Conservation (phyloP, 495 filamentous ascomycete species). For the Aspergillus haitiensis region DNA sequence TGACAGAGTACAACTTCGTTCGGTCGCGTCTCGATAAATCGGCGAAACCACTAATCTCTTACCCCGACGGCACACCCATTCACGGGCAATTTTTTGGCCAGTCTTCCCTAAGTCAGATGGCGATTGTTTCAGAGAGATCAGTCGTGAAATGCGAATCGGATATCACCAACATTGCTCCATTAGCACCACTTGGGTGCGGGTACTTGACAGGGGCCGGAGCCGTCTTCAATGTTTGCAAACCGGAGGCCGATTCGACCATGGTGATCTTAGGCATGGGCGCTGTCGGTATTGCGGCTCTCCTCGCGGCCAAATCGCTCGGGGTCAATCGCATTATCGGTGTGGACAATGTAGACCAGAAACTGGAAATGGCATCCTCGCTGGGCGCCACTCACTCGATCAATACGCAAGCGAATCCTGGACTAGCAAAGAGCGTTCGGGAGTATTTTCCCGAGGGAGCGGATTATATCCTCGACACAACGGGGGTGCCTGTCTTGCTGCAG, state of each 20-base stretch:
- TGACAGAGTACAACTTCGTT: conserved; percentile 42
- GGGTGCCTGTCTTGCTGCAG: conserved; percentile 34
- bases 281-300: conserved; percentile 44
- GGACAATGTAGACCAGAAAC: conserved; percentile 41
- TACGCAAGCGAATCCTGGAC: conserved; percentile 25
- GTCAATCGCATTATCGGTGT: conserved; percentile 41
- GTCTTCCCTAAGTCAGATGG: conserved; percentile 38
- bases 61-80: conserved; percentile 30
- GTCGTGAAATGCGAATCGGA: conserved; percentile 32
- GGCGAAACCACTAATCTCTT: conserved; percentile 21
- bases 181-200: conserved; percentile 50
- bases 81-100: conserved; percentile 48
- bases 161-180: conserved; percentile 31
- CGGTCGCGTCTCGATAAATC: conserved; percentile 25
- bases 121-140: conserved; percentile 32
- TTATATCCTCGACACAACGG: conserved; percentile 46
- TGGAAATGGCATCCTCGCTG: conserved; percentile 41
- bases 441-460: conserved; percentile 36
- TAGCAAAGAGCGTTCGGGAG: conserved; percentile 28
- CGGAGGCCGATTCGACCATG: conserved; percentile 24
- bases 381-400: conserved; percentile 47
- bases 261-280: conserved; percentile 44
- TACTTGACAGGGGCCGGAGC: conserved; percentile 50
- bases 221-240: conserved; percentile 41
- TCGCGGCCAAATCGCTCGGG: conserved; percentile 31